Evolutionary conservation across 345 rosid genomes (phyloP), one percentile per base, ranked within the genome.

Genomic region (Luvunga scandens): DNA sequence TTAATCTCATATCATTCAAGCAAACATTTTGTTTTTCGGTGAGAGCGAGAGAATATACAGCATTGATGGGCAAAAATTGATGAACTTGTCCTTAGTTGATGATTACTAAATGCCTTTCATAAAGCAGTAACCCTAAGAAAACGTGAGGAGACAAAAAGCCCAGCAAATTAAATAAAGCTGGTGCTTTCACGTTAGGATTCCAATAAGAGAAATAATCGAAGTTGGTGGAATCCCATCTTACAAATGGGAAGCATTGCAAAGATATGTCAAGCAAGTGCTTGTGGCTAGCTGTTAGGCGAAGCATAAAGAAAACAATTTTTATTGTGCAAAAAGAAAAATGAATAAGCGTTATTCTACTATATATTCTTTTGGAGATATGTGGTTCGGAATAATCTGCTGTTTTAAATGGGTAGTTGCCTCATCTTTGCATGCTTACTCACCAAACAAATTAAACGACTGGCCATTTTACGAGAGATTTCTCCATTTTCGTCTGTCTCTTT

Each of bases 181-280:
- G 85, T 85, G 87, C 80, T 75, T 82, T 77, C 81, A 80, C 53
- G 67, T 77, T 77, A 45, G 87, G 87, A 81, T 71, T 82, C 81
- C 83, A 79, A 69, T 57, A 45, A 68, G 59, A 76, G 69, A 8
- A 66, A 65, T 65, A 36, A 75, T 24, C 56, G 28, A 73, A 75
- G 75, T 69, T 78, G 80, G 81, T 81, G 80, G 86, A 84, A 66
- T 75, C 75, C 84, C 80, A 80, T 80, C 70, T 59, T 71, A 60
- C 77, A 81, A 63, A 80, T 65, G 60, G 75, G 75, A 80, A 77
- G 62, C 77, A n/a, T 30, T 71, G 72, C n/a, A 73, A 57, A 73
- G 68, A 78, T 25, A 28, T 30, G 60, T 14, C 74, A 28, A 19
- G 19, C 25, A 50, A 57, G 1, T 38, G 7, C 13, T 34, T 9